These are phyloP conservation scores for Lipomyces lipofer DNA, from an alignment of 805 yeast genomes.

Conservation along the genomic window DNA sequence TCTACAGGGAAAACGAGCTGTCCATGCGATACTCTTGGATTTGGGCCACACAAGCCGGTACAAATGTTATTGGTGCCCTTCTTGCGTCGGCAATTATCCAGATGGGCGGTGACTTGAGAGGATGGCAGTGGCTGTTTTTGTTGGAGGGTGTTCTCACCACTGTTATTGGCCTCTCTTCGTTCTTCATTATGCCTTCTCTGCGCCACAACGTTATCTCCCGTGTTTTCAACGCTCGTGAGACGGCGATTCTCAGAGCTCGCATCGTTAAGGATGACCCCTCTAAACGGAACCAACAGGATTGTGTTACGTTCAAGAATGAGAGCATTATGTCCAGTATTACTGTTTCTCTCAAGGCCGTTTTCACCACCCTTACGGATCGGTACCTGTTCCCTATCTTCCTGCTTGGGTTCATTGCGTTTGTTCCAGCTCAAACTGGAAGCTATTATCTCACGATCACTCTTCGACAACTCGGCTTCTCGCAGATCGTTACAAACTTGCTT, in stretches of 20 bases:
- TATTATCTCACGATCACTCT: constrained; percentile 48
- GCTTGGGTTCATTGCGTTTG: constrained; percentile 27
- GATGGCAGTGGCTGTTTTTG: constrained; percentile 70
- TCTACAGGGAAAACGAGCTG: constrained; percentile 60
- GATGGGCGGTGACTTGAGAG: constrained; percentile 43
- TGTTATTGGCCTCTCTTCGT: constrained; percentile 51
- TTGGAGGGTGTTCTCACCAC: constrained; percentile 59
- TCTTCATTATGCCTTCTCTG: constrained; percentile 37
- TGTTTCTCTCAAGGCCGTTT: constrained; percentile 15
- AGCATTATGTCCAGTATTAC: constrained; percentile 48
- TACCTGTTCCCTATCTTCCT: constrained; percentile 21
- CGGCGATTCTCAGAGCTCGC: constrained; percentile 58
- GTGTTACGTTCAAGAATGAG: constrained; percentile 45
- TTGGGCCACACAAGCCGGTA: constrained; percentile 56
- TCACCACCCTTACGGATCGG: constrained; percentile 8
- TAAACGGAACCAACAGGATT: constrained; percentile 31
- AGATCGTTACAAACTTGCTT: constrained; percentile 52
- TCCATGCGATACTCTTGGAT: constrained; percentile 60
- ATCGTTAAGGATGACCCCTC: constrained; percentile 55
- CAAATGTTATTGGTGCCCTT: constrained; percentile 50
- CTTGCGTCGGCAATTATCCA: constrained; percentile 57
- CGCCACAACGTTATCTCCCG: constrained; percentile 12
- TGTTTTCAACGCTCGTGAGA: constrained; percentile 49
- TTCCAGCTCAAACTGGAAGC: constrained; percentile 24
- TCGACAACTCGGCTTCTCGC: constrained; percentile 51